Base-by-base conservation (phyloP, 345 rosid species). In the Pistacia vera region DNA sequence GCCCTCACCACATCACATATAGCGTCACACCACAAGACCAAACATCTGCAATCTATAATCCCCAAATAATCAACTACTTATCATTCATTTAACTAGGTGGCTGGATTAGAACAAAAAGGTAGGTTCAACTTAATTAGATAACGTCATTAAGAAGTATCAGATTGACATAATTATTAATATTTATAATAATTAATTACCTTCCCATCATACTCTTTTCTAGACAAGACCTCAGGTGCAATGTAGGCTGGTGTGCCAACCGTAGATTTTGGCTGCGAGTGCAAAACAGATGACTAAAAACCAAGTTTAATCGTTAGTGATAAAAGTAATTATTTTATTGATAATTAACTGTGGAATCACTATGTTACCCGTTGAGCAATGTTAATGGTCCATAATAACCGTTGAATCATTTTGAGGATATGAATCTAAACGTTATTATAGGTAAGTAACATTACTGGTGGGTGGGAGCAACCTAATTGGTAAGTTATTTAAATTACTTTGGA, bases 161-260 rank as follows among this genome's bases (percentile, higher is more conserved):
- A 41, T 41, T 41, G 46, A 41, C 5, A 41, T 41, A 41, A 41
- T 41, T 1, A 41, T 41, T 0, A 41, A 41, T 41, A 38, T 38
- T 4, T 38, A 41, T 41, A 41, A 41, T 41, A 41, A 41, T 41
- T 41, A 41, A 41, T 70, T 80, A 92, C 98, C 92, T 92, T 91
- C 54, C 97, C 97, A 58, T 95, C 91, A 71, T 95, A 95, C 78
- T 91, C 97, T 81, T 87, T 92, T 5, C 83, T 88, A 0, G 90
- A 80, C 46, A 95, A 77, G 59, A 95, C 93, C 83, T 95, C 97
- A 0, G 98, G 98, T 1, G 98, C 98, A 38, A 94, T 90, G 57
- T 91, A 92, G 60, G 98, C 98, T 4, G 97, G 98, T 3, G 97
- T 92, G 78, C 98, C 98, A n/a, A 92, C 98, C 0, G 97, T 90